Base-by-base conservation (phyloP, 768 basidiomycete species). In the Tulasnella sp. region DNA sequence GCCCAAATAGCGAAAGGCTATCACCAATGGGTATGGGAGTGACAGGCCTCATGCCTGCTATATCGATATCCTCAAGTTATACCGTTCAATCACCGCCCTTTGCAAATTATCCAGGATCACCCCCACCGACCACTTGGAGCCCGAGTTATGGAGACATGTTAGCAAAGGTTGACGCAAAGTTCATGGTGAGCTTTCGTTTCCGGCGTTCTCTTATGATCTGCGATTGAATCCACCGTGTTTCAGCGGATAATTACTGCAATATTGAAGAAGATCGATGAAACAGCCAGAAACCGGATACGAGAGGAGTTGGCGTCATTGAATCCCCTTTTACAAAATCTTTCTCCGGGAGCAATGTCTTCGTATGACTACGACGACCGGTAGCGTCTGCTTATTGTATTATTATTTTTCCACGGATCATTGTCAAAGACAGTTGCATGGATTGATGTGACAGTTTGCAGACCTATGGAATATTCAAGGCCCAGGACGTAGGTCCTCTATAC, bases 221-320 rank as follows among this genome's bases (percentile, higher is more conserved):
- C n/a, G 19, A 44, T 13, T 4, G 4, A 21, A n/a, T n/a, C 23
- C 4, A 44, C 15, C 34, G 15, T 2, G 10, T 38, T 27, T 17
- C 70, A 93, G 91, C 94, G 92, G 84, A 82, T 93, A 63, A 86
- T 84, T n/a, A 78, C 81, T 19, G 73, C 72, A 43, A 73, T 95
- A 9, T 72, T 91, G 60, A 92, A 91, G 70, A 91, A 94, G 64
- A 79, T 95, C 23, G 91, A 94, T 71, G 76, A 78, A 42, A 81
- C 88, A 49, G 89, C 90, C 50, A 77, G 89, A 61, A 83, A 82
- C 51, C 80, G 81, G 13, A 92, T 93, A 69, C 84, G 79, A 70
- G 86, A 88, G 59, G 89, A 93, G 70, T 74, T 93, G 38, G 82
- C 85, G 17, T 86, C 86, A 24, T 76, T 92, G 47, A 87, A 89